Evolutionary conservation across 352 stramenopile genomes (phyloP).

Genomic region (Phytophthora brassicae): DNA sequence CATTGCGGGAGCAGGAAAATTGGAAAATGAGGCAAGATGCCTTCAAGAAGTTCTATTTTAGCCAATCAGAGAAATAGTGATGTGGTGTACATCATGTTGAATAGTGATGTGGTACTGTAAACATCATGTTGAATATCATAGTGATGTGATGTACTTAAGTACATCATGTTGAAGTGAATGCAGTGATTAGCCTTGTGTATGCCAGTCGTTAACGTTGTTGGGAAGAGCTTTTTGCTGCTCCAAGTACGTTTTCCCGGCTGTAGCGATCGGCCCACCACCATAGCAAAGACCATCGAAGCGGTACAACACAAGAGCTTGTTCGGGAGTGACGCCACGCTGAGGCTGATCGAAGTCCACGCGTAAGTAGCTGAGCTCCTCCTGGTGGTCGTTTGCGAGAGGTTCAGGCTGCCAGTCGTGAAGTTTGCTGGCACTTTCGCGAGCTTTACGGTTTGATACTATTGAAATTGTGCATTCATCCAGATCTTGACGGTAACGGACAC

Average conservation of each 20-base stretch:
- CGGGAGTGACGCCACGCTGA: conserved; percentile 80
- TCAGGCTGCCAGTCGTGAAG: conserved; percentile 55
- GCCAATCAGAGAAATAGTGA: neutral
- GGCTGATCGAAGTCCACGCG: conserved; percentile 80
- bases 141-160: neutral
- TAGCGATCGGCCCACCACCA: conserved; percentile 70
- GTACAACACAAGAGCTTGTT: conserved; percentile 89
- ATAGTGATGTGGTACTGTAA: no score
- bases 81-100: conserved; percentile 1
- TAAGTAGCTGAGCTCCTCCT: conserved; percentile 34
- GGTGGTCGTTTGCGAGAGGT: conserved; percentile 7
- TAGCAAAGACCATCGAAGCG: conserved; percentile 77
- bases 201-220: conserved; percentile 59
- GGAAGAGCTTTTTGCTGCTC: conserved; percentile 53
- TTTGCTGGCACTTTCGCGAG: conserved; percentile 33
- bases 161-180: neutral
- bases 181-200: conserved; percentile 10
- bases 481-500: conserved; percentile 80
- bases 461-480: conserved; percentile 65
- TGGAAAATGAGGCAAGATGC: neutral
- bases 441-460: conserved; percentile 48
- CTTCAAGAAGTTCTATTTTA: conserved; percentile 8
- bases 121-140: no score
- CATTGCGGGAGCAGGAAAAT: conserved; percentile 24
- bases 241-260: conserved; percentile 67